Base-by-base conservation (phyloP, 139 green algal genomes). In the Chlamydomonas eustigma region DNA sequence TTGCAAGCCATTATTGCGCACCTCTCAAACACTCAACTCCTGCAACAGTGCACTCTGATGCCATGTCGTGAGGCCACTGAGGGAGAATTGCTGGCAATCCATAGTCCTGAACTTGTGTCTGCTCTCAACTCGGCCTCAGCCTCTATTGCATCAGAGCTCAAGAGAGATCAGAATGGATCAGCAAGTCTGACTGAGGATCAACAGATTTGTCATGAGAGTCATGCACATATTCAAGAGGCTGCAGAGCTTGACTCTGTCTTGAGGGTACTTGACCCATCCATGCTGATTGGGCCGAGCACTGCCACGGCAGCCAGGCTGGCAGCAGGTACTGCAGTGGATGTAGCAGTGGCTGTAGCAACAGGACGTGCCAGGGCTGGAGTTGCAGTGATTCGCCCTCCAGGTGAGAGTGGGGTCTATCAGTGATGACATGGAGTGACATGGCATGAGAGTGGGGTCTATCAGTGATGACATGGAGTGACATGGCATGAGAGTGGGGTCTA, bases 361-460 rank as follows among this genome's bases (percentile, higher is more conserved):
- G 85, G 85, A 1, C 34, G 76, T 3, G 80, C 78, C 3, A 12
- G 39, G 25, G 52, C 36, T 2, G 89, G 75, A 1, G 67, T 90
- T 30, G 91, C 91, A 1, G 73, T 95, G 0, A 82, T 95, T 32
- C 74, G 91, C 75, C 91, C 91, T 2, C 86, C 89, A 1, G 91
- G 91, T 38, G 63, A 34, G 73, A 70, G 33, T 2, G 8, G 25
- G 18, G 58, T 24, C 5, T 32, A 22, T 69, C 24, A 30, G 33
- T 69, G 58, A n/a, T n/a, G n/a, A n/a, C n/a, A n/a, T n/a, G n/a
- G n/a, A n/a, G n/a, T n/a, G n/a, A n/a, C n/a, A n/a, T n/a, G n/a
- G n/a, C n/a, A n/a, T n/a, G n/a, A n/a, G n/a, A n/a, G n/a, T n/a
- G n/a, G n/a, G n/a, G n/a, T n/a, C n/a, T n/a, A n/a, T n/a, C n/a